A percentile compares a stretch with the other conserved stretches of the same genome.
These are phyloP conservation scores for Boletus pseudo-olivaceus DNA, from an alignment of 768 basidiomycete species.

Conservation along the genomic window DNA sequence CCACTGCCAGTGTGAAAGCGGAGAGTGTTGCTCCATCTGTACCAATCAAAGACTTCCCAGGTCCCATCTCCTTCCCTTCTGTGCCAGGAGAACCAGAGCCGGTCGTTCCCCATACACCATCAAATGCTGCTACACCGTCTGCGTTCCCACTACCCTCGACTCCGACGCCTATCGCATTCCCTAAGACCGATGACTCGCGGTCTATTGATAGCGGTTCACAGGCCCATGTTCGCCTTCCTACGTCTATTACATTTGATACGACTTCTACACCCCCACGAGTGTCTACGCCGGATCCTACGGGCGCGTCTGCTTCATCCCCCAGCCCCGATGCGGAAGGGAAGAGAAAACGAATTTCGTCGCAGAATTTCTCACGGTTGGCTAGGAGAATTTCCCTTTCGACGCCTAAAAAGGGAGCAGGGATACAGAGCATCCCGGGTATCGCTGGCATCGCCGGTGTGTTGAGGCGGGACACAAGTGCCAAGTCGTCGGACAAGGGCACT, in stretches of 20 bases:
- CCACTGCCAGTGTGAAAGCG: constrained; percentile 18
- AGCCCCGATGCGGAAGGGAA: constrained; percentile 71
- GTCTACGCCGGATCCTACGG: constrained; percentile 65
- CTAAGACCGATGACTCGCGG: constrained; percentile 36
- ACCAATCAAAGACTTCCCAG: constrained; percentile 24
- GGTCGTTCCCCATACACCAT: constrained; percentile 5
- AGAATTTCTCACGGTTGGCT: constrained; percentile 82
- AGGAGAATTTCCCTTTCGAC: constrained; percentile 65
- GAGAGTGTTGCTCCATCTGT: constrained; percentile 28
- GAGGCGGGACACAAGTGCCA: constrained; percentile 32
- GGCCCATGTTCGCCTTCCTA: constrained; percentile 24
- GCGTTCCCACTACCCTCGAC: constrained; percentile 37
- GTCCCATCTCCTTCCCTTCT: constrained; percentile 33
- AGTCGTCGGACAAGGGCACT: constrained; percentile 39
- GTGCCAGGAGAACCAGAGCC: constrained; percentile 14
- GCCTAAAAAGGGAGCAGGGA: constrained; percentile 51
- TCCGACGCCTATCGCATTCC: constrained; percentile 38
- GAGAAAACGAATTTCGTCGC: constrained; percentile 76
- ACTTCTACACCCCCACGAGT: constrained; percentile 57
- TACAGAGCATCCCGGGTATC: constrained; percentile 37
- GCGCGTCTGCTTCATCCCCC: constrained; percentile 56
- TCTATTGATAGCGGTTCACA: constrained; percentile 27
- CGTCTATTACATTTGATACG: constrained; percentile 61
- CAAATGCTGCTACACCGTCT: constrained; percentile 23
- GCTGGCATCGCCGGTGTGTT: constrained; percentile 29